Conservation (phyloP, 495 filamentous ascomycete genomes). For the Letharia columbiana region DNA sequence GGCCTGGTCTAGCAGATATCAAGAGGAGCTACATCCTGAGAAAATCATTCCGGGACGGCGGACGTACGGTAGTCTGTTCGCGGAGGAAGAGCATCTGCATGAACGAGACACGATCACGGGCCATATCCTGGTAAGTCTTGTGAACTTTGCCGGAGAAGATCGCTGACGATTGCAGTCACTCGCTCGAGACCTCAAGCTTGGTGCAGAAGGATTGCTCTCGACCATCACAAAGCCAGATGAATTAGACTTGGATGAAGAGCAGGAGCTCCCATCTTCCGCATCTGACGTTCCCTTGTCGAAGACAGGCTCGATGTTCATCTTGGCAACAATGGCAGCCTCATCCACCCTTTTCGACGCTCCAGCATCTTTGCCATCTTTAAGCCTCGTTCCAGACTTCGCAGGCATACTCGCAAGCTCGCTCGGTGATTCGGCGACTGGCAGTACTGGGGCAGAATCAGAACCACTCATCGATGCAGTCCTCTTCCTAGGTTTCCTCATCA, state of each 20-base stretch:
- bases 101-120: slow-evolving; percentile 64
- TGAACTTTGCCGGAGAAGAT: neutral
- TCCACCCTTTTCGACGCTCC: slow-evolving; percentile 27
- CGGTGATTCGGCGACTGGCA: slow-evolving; percentile 15
- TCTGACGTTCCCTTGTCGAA: slow-evolving; percentile 26
- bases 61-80: slow-evolving; percentile 54
- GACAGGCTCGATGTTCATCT: slow-evolving; percentile 34
- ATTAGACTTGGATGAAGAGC: slow-evolving; percentile 6
- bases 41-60: slow-evolving; percentile 45
- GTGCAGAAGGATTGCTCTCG: slow-evolving; percentile 42
- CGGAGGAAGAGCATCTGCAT: slow-evolving; percentile 51
- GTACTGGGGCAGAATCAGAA: slow-evolving; percentile 31
- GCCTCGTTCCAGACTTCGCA: slow-evolving; percentile 35
- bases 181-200: slow-evolving; percentile 58
- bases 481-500: slow-evolving; percentile 33
- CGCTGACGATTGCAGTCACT: slow-evolving; percentile 46
- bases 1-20: slow-evolving; percentile 65
- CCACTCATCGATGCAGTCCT: slow-evolving; percentile 41
- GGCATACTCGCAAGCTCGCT: slow-evolving; percentile 31
- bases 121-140: slow-evolving; percentile 57
- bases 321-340: slow-evolving; percentile 31
- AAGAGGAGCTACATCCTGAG: slow-evolving; percentile 61
- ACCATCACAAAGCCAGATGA: slow-evolving; percentile 33
- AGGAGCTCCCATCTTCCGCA: slow-evolving; percentile 23
- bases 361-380: slow-evolving; percentile 14